Base-by-base conservation (phyloP, 805 yeast genomes). In the Peterozyma toletana region DNA sequence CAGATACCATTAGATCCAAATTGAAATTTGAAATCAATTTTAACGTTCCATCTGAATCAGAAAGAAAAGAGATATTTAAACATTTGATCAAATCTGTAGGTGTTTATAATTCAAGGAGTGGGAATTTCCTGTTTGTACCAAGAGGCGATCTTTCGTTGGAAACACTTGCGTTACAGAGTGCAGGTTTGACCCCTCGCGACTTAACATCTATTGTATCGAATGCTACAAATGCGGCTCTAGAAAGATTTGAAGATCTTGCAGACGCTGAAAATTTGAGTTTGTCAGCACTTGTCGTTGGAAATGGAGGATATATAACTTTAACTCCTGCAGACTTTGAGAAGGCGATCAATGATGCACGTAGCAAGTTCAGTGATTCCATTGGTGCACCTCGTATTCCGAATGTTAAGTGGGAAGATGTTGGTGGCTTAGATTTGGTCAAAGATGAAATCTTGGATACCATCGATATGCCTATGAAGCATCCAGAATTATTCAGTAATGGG, bases 371-470 rank as follows among this genome's bases (percentile, higher is more conserved):
- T 53, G 96, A 88, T 50, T 85, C 96, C 0, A 90, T 93, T 46
- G 98, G 98, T 7, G 98, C 98, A 0, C 99, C 99, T 13, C 71
- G 88, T 49, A 91, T 93, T 49, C 99, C 99, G 2, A 80, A 85
- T 55, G 98, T 93, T 6, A 80, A 80, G 48, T 93, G 99, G 99
- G 93, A 86, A 50, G 99, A 93, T 61, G 95, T 93, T 44, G 99
- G 99, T 31, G 99, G 99, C 2, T 68, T 93, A 52, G 96, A 87
- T 49, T 54, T 81, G 37, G 96, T 90, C 33, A 93, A 93, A 58
- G 89, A 81, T 53, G 97, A 91, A 55, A 91, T 93, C 52, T 66
- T 90, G 59, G 99, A 93, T 57, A 91, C 99, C 0, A 90, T 93
- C 48, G 98, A 91, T 53, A 78, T 91, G 85, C 99, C 99, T 2